phyloP scores from a whole-genome alignment of 768 basidiomycete genomes.

The Mycena venus region DNA sequence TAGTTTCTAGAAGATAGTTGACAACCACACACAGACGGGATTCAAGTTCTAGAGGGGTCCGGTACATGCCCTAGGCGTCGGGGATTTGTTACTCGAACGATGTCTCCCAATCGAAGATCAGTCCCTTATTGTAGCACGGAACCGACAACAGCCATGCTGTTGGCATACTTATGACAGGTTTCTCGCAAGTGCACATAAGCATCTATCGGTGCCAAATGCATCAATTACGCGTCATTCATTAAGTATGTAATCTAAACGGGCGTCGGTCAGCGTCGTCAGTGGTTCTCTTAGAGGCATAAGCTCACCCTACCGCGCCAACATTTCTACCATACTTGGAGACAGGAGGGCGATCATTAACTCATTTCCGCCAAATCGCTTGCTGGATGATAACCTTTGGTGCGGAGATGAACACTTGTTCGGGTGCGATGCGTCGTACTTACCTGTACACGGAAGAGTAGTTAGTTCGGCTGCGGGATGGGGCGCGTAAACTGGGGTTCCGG shows the following conservation, averaged over 20 bases:
- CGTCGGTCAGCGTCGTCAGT: not conserved
- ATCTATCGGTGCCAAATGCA: not conserved
- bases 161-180: not conserved
- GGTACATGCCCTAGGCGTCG: not conserved
- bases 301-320: too few species aligned
- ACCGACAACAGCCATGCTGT: not conserved
- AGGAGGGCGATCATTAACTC: constrained; percentile 11
- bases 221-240: not conserved
- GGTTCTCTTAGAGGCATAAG: too few species aligned
- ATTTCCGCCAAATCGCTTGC: not conserved
- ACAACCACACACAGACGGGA: too few species aligned
- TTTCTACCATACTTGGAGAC: not conserved
- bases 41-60: not conserved
- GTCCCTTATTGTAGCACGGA: not conserved
- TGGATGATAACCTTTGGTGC: not conserved
- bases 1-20: too few species aligned
- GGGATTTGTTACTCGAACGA: not conserved
- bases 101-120: not conserved
- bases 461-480: not conserved
- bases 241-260: not conserved
- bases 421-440: not conserved
- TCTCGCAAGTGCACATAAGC: not conserved
- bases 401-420: not conserved
- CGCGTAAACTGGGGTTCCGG: not conserved
- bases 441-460: not conserved